Percentiles rank a stretch among this genome's conserved stretches.
Conservation (phyloP, 805 yeast genomes). For the Candida hungchunana region DNA sequence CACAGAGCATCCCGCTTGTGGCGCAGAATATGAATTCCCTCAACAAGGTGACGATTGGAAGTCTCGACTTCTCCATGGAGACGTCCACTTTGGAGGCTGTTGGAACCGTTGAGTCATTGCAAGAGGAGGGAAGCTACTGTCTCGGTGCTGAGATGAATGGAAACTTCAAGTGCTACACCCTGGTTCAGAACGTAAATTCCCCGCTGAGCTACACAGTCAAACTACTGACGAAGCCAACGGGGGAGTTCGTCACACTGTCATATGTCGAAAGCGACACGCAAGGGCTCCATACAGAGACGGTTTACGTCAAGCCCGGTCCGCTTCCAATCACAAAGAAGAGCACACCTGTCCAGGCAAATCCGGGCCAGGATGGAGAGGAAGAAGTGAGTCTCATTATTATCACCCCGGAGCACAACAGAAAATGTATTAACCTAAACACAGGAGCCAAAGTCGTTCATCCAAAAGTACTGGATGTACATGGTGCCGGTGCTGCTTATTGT, state of each 20-base stretch:
- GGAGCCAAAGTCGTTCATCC: conserved; percentile 43
- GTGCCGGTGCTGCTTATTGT: conserved; percentile 45
- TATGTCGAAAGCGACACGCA: conserved; percentile 6
- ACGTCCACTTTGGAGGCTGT: conserved; percentile 1
- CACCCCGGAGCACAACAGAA: too few relatives aligned
- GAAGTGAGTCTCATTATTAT: conserved; percentile 3
- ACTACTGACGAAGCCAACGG: conserved; percentile 17
- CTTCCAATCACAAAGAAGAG: conserved; percentile 9
- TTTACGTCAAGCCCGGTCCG: conserved; percentile 12
- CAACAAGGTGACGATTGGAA: conserved; percentile 7
- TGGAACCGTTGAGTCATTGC: conserved; percentile 2
- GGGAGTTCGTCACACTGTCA: conserved; percentile 18
- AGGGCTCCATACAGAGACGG: conserved; percentile 15
- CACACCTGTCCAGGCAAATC: neutral
- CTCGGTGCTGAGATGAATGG: conserved; percentile 21
- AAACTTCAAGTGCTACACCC: conserved; percentile 15
- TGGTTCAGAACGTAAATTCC: too few relatives aligned
- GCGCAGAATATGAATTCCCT: conserved; percentile 11
- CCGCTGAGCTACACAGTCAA: conserved; percentile 12
- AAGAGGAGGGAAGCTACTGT: conserved; percentile 18
- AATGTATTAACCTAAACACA: conserved; percentile 5
- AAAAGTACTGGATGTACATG: conserved; percentile 59
- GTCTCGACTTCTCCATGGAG: conserved; percentile 6
- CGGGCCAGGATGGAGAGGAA: conserved; percentile 2
- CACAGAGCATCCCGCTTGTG: conserved; percentile 4